Evolutionary conservation across 2,329 filamentous ascomycete species (phyloP).

Genomic region (Ascochyta lentis): DNA sequence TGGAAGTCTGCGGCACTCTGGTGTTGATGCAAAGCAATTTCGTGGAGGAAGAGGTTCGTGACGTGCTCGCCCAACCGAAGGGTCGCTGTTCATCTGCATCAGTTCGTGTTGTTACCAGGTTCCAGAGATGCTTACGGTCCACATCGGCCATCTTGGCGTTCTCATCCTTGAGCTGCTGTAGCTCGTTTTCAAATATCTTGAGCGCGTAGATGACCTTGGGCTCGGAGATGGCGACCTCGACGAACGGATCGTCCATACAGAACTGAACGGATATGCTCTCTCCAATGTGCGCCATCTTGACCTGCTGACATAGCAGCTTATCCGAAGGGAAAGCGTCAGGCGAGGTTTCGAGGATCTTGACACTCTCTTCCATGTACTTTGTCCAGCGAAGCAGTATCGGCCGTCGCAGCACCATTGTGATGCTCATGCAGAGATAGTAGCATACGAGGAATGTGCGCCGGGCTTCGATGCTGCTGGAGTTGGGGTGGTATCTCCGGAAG

Average conservation of each 20-base stretch:
- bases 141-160: slow-evolving; percentile 48
- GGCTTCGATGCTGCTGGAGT: slow-evolving; percentile 63
- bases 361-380: slow-evolving; percentile 68
- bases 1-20: slow-evolving; percentile 54
- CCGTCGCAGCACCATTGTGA: slow-evolving; percentile 64
- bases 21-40: slow-evolving; percentile 57
- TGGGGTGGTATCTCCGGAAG: slow-evolving; percentile 46
- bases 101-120: slow-evolving; percentile 10
- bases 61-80: slow-evolving; percentile 56
- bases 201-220: slow-evolving; percentile 62
- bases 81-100: slow-evolving; percentile 34
- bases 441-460: slow-evolving; percentile 66
- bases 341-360: slow-evolving; percentile 63
- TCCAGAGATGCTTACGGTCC: slow-evolving; percentile 36
- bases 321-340: slow-evolving; percentile 65
- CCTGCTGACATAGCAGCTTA: slow-evolving; percentile 62
- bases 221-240: slow-evolving; percentile 61
- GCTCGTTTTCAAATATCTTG: slow-evolving; percentile 61
- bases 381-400: slow-evolving; percentile 67
- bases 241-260: slow-evolving; percentile 61
- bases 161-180: slow-evolving; percentile 47
- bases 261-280: slow-evolving; percentile 65
- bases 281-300: slow-evolving; percentile 64
- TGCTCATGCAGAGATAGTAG: slow-evolving; percentile 66
- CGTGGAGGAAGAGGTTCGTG: slow-evolving; percentile 57